These are phyloP conservation scores for Leishmania guyanensis DNA, from an alignment of 208 protist species.

Conservation along the genomic window DNA sequence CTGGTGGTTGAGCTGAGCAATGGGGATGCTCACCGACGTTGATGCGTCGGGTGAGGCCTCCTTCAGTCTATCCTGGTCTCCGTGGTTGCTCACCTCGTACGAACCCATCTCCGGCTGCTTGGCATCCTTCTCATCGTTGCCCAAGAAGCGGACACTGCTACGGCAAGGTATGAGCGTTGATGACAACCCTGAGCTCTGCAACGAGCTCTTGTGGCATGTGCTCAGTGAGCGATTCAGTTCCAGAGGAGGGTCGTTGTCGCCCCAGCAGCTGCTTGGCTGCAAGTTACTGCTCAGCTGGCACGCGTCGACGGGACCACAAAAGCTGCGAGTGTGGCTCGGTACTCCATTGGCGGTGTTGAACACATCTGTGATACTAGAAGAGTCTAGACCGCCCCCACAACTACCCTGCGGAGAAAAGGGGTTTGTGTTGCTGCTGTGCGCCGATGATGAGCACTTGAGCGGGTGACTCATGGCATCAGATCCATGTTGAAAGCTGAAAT, in stretches of 20 bases:
- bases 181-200: not conserved
- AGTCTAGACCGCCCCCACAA: not conserved
- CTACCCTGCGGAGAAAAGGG: not conserved
- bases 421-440: not conserved
- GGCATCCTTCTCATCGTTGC: not conserved
- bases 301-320: not conserved
- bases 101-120: not conserved
- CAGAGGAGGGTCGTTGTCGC: not conserved
- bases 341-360: not conserved
- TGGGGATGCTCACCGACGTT: not conserved
- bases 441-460: not conserved
- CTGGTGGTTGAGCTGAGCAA: not conserved
- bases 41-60: not conserved
- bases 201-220: too few relatives aligned
- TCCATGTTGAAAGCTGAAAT: not conserved
- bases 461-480: not conserved
- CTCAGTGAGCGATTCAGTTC: not conserved
- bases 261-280: not conserved
- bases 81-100: not conserved
- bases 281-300: not conserved
- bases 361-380: not conserved
- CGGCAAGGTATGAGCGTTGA: slow-evolving; percentile 3
- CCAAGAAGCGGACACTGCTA: slow-evolving; percentile 17
- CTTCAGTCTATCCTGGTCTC: not conserved
- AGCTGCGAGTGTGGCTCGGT: not conserved